A percentile compares a stretch with the other conserved stretches of the same genome.
Evolutionary conservation across 306 rosid species (phyloP).

Genomic region (Psophocarpus tetragonolobus): DNA sequence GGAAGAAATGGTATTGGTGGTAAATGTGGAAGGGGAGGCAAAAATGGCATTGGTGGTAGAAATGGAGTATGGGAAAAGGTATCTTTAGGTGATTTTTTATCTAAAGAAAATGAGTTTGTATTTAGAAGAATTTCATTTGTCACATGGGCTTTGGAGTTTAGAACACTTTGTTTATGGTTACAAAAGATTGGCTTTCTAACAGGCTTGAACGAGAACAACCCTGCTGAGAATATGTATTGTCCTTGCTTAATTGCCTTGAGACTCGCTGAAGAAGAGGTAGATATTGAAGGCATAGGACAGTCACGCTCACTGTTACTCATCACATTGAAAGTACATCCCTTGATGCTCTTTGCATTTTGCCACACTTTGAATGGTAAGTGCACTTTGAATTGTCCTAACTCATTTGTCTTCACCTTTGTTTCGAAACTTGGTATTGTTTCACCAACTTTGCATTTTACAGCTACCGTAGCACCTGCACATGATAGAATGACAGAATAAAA

Average conservation of each 20-base stretch:
- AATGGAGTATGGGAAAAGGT: constrained; percentile 23
- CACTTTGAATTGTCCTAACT: too few species aligned
- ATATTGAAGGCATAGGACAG: constrained; percentile 65
- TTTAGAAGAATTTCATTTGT: not conserved
- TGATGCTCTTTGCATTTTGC: constrained; percentile 57
- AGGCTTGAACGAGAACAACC: constrained; percentile 85
- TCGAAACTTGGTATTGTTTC: too few species aligned
- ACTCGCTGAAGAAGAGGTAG: too few species aligned
- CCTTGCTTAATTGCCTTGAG: too few species aligned
- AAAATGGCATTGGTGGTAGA: not conserved
- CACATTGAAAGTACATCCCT: constrained; percentile 63
- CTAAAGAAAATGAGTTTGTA: not conserved
- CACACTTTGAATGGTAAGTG: constrained; percentile 66
- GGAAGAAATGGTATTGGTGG: too few species aligned
- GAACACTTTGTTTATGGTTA: constrained; percentile 48
- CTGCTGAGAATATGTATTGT: constrained; percentile 73
- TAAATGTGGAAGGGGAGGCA: too few species aligned
- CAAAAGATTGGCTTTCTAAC: constrained; percentile 57
- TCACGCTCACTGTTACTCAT: constrained; percentile 65
- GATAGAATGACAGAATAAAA: too few species aligned
- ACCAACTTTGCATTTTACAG: too few species aligned
- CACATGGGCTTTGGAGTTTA: constrained; percentile 23
- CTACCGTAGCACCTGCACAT: too few species aligned
- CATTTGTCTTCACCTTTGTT: too few species aligned
- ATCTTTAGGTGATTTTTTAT: not conserved